These are phyloP conservation scores for Syzygium aqueum DNA, from an alignment of 345 rosid species.

Conservation along the genomic window DNA sequence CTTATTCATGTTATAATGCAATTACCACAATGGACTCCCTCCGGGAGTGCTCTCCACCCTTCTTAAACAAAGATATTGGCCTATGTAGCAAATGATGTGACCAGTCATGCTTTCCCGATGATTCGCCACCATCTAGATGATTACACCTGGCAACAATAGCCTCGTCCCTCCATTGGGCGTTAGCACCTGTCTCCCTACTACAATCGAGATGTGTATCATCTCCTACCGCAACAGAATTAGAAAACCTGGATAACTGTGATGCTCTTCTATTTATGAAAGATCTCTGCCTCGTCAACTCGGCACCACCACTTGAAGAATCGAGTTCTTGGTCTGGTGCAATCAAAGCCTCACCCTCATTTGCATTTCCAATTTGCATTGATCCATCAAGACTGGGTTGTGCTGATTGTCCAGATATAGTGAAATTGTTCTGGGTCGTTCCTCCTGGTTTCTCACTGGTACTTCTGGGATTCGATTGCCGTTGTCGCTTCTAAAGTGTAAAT, in stretches of 20 bases:
- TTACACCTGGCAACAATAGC: constrained; percentile 12
- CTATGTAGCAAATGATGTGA: constrained; percentile 35
- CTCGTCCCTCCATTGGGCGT: constrained; percentile 41
- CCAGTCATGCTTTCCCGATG: constrained; percentile 27
- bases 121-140: constrained; percentile 21
- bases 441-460: constrained; percentile 21
- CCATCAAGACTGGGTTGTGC: constrained; percentile 8
- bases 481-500: constrained; percentile 32
- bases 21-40: neutral
- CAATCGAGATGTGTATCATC: constrained; percentile 49
- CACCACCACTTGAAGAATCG: constrained; percentile 22
- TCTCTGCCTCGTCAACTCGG: constrained; percentile 35
- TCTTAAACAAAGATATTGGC: constrained; percentile 23
- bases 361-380: constrained; percentile 15
- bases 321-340: constrained; percentile 7
- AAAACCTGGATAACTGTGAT: constrained; percentile 51
- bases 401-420: constrained; percentile 21
- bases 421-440: constrained; percentile 16
- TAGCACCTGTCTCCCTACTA: constrained; percentile 22
- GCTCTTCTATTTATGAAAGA: constrained; percentile 36
- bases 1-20: neutral
- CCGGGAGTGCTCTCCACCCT: constrained; percentile 19
- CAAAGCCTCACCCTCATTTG: constrained; percentile 20
- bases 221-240: constrained; percentile 78
- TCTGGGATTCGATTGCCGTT: constrained; percentile 27